Evolutionary conservation across 768 basidiomycete genomes (phyloP).

Genomic region (Phaffia australis): DNA sequence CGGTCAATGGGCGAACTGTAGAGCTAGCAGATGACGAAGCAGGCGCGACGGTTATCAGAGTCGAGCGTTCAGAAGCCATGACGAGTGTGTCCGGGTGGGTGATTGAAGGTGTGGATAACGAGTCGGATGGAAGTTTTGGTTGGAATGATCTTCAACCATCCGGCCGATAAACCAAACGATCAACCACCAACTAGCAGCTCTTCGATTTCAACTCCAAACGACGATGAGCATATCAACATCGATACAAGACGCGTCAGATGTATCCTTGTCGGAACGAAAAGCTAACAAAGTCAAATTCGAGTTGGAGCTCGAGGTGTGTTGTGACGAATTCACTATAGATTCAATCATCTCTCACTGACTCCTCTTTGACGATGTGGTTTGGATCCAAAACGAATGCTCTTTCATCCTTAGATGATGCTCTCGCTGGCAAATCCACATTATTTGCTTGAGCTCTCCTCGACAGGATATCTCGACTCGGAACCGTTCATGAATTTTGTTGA

Average conservation of each 20-base stretch:
- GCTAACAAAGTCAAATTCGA: conserved; percentile 27
- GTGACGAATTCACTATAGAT: neutral
- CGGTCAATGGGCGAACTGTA: neutral
- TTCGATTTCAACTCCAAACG: too few species aligned
- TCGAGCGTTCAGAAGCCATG: neutral
- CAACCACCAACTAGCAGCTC: too few species aligned
- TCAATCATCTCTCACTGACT: neutral
- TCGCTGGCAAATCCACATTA: conserved; percentile 25
- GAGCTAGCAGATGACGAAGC: neutral
- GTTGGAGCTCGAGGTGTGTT: conserved; percentile 24
- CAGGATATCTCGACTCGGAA: conserved; percentile 19
- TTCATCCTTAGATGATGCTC: conserved; percentile 10
- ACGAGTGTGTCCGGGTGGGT: neutral
- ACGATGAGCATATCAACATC: too few species aligned
- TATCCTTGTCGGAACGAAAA: neutral
- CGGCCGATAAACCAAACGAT: too few species aligned
- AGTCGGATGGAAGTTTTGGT: neutral
- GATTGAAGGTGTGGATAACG: neutral
- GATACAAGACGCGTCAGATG: too few species aligned
- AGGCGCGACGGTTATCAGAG: conserved; percentile 11
- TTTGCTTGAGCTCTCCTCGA: conserved; percentile 21
- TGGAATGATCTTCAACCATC: too few species aligned
- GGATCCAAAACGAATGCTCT: neutral
- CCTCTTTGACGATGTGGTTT: neutral
- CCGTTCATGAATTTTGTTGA: conserved; percentile 20